phyloP scores from a whole-genome alignment of 2,329 filamentous ascomycete species.

The Pseudopyricularia cyperi region DNA sequence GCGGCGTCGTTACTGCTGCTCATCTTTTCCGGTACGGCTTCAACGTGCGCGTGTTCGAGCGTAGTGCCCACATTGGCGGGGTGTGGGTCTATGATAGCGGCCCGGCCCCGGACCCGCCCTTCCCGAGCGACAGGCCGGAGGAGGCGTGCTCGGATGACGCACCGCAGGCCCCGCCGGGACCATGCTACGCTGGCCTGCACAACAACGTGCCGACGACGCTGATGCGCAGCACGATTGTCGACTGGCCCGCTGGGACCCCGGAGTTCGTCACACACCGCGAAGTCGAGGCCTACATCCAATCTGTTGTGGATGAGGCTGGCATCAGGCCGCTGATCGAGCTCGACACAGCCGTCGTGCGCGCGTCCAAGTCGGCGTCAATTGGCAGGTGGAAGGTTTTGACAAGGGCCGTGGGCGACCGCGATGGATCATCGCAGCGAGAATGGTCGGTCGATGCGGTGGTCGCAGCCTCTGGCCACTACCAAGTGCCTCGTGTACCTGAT shows the following conservation, averaged over 20 bases:
- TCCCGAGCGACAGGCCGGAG: slow-evolving; percentile 15
- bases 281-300: slow-evolving; percentile 47
- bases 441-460: slow-evolving; percentile 49
- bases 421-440: background rate
- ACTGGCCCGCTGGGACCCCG: slow-evolving; percentile 46
- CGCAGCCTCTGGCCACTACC: slow-evolving; percentile 55
- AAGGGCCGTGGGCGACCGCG: slow-evolving; percentile 16
- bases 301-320: slow-evolving; percentile 35
- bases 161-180: slow-evolving; percentile 7
- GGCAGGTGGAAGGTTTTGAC: slow-evolving; percentile 38
- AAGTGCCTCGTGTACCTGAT: slow-evolving; percentile 46
- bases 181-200: slow-evolving; percentile 48
- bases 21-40: slow-evolving; percentile 21
- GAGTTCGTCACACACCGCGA: slow-evolving; percentile 44
- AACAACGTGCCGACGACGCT: slow-evolving; percentile 61
- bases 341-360: slow-evolving; percentile 43
- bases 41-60: slow-evolving; percentile 24
- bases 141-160: background rate
- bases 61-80: slow-evolving; percentile 18
- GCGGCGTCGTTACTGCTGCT: slow-evolving; percentile 23
- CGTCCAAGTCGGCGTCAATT: slow-evolving; percentile 26
- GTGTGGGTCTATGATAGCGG: slow-evolving; percentile 24
- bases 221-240: slow-evolving; percentile 26
- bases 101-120: slow-evolving; percentile 15
- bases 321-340: slow-evolving; percentile 37